Base-by-base conservation (phyloP, 2,329 filamentous ascomycete species). In the Ascochyta viciae-villosae region DNA sequence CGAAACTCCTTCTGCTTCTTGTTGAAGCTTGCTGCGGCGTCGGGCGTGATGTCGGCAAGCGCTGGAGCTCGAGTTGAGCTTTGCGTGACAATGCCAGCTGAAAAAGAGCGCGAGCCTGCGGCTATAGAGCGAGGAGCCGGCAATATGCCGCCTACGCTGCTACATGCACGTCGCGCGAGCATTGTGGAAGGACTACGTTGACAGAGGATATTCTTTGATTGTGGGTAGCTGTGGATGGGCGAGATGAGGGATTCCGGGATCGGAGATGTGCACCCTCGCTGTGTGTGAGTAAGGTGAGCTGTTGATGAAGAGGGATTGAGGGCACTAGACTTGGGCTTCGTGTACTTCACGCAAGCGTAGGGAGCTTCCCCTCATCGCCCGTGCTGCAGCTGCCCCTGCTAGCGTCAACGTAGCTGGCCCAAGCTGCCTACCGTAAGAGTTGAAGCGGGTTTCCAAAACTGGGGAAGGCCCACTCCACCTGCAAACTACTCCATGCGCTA, bases 1-100 rank as follows among this genome's bases (percentile, higher is more conserved):
- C 95, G 90, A 80, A 97, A 98, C 71, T 88, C 84, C 77, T 89
- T 89, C 81, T 96, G 93, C 77, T 89, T 91, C 70, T 83, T 80
- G 74, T 90, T 91, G 83, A 98, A 99, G 53, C 84, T 82, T 49
- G 87, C 82, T 63, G 90, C 88, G 60, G 86, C 86, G 61, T 90
- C 82, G 44, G 88, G 85, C 41, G 83, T 89, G 81, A 99, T 87
- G 78, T 99, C 93, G 74, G 90, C 89, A 64, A 99, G 85, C 34
- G 89, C 87, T n/a, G 95, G 95, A 39, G 68, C 63, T 54, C 71
- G 66, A 41, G 50, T 48, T 46, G 67, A 62, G 57, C 62, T 52
- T 53, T 71, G 71, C 10, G 58, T 58, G 27, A 65, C 64, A 34
- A 70, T 54, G 33, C 62, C 59, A 37, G 64, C 68, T n/a, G 63